phyloP scores from a whole-genome alignment of 176 grass and related monocot species.

The Hordeum vulgare region DNA sequence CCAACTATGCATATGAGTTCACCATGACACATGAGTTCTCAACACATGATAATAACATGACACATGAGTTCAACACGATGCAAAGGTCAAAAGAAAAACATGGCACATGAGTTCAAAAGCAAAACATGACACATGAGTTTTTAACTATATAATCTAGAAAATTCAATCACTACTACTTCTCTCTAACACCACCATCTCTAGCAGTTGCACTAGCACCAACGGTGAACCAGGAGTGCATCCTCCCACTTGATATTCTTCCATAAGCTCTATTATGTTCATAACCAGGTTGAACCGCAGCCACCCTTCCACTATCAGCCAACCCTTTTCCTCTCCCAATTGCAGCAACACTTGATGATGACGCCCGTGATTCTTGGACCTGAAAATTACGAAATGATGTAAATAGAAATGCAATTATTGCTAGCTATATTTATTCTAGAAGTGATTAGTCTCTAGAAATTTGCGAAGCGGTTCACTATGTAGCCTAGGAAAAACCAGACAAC shows the following conservation, averaged over 20 bases:
- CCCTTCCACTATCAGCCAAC: background rate
- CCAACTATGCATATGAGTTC: too few relatives aligned
- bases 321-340: background rate
- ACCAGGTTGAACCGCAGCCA: background rate
- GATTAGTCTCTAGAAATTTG: too few relatives aligned
- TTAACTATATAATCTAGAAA: background rate
- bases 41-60: too few relatives aligned
- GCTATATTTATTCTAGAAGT: background rate
- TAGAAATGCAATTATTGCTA: background rate
- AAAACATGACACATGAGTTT: background rate
- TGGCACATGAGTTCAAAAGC: too few relatives aligned
- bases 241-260: background rate
- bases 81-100: too few relatives aligned
- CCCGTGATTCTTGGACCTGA: background rate
- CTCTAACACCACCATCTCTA: background rate
- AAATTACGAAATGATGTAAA: background rate
- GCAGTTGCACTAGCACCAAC: background rate
- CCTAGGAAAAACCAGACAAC: too few relatives aligned
- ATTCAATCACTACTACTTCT: background rate
- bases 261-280: background rate
- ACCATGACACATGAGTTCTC: too few relatives aligned
- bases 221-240: background rate
- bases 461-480: too few relatives aligned
- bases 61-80: too few relatives aligned
- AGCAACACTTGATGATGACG: background rate